Base-by-base conservation (phyloP, 148 eudicot genomes). In the Dysphania ambrosioides region DNA sequence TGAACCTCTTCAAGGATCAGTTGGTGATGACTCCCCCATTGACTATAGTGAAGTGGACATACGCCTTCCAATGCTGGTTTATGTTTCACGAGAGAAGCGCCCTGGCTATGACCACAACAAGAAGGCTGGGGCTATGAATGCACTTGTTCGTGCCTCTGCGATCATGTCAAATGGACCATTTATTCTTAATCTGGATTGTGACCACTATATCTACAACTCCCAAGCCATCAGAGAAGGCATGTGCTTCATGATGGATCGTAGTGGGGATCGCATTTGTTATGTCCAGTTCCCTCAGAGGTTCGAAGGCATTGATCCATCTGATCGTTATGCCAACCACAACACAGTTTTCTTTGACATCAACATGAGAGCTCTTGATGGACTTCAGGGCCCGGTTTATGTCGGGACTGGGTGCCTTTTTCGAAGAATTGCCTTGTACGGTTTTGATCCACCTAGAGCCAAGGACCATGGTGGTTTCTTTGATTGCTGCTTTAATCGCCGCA, bases 231-330 rank as follows among this genome's bases (percentile, higher is more conserved):
- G 97, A 75, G 98, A 93, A 83, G 98, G 98, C 26, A 93, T 93
- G 97, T 93, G 98, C 72, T 93, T 89, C 79, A 94, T 94, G 98
- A 88, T 94, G 97, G 98, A 91, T 80, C 91, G 98, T 5, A 93
- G 98, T 29, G 98, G 98, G 1, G 97, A 94, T 78, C 98, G 98
- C 35, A 49, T 94, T 34, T 89, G 96, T 58, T 94, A 89, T 13
- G 90, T 94, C 47, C 98, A 94, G 78, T 94, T 94, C 68, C 98
- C 98, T 62, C 98, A 94, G 55, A 77, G 98, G 77, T 93, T 93
- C 23, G 98, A 93, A 80, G 98, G 98, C 44, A 91, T 93, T 4
- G 98, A 93, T 66, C 98, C 98, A 0, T 94, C 98, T 35, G 98
- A 94, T 72, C 91, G 98, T n/a, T 94, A 94, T 44, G 98, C 98